These are phyloP conservation scores for Neonectria ditissima DNA, from an alignment of 2,329 filamentous ascomycete species.

Conservation along the genomic window DNA sequence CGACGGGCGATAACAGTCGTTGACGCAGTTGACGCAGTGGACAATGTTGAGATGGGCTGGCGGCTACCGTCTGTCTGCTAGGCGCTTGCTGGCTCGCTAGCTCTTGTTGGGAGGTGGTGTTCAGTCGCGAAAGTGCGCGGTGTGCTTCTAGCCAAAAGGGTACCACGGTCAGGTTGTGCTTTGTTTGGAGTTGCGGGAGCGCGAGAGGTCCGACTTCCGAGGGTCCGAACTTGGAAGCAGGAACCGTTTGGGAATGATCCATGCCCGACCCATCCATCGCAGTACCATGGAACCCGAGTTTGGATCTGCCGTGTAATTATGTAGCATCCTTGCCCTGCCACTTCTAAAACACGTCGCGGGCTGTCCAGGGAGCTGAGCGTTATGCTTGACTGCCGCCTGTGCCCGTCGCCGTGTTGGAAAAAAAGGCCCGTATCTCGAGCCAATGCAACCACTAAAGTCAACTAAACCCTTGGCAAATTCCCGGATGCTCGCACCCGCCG, in stretches of 20 bases:
- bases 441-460: constrained; percentile 18
- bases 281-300: too few species aligned
- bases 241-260: not conserved
- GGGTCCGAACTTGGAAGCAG: not conserved
- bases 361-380: not conserved
- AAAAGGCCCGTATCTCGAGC: not conserved
- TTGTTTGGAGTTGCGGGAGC: constrained; percentile 2
- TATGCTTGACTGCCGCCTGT: too few species aligned
- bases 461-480: constrained; percentile 7
- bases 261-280: too few species aligned
- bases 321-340: not conserved
- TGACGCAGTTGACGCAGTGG: not conserved
- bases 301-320: not conserved
- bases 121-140: not conserved
- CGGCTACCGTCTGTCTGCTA: constrained; percentile 6
- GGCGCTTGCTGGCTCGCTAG: constrained; percentile 1
- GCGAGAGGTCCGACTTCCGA: not conserved
- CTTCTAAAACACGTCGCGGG: not conserved
- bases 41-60: constrained; percentile 4
- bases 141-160: constrained; percentile 2
- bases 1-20: not conserved
- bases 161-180: not conserved
- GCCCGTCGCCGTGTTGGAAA: too few species aligned
- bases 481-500: constrained; percentile 5
- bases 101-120: constrained; percentile 1